These are phyloP conservation scores for Leishmania major DNA, from an alignment of 208 protist species.

Conservation along the genomic window DNA sequence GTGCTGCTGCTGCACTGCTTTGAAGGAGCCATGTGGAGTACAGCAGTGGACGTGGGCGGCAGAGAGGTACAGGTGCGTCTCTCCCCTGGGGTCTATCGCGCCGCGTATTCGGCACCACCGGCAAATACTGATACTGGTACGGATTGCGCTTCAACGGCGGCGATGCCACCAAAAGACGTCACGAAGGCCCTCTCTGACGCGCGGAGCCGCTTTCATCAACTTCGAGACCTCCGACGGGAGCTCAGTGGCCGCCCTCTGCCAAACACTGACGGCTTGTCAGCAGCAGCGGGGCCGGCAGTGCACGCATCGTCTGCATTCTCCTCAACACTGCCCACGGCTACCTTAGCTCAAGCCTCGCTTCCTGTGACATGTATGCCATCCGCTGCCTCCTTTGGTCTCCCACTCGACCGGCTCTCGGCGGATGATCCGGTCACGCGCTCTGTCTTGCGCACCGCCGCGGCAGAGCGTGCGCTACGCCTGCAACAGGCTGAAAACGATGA, in stretches of 20 bases:
- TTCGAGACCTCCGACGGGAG: slow-evolving; percentile 24
- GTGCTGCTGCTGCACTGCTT: neutral
- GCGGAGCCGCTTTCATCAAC: slow-evolving; percentile 26
- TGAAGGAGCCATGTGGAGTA: neutral
- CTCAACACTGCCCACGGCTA: neutral
- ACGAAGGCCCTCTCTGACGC: neutral
- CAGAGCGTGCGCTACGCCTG: slow-evolving; percentile 45
- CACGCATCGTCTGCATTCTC: neutral
- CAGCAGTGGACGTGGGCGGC: neutral
- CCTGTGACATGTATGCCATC: neutral
- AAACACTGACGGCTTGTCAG: neutral
- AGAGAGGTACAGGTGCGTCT: slow-evolving; percentile 1
- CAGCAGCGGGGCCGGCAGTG: neutral
- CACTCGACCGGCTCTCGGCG: slow-evolving; percentile 19
- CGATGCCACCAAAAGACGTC: neutral
- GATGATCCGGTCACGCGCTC: slow-evolving; percentile 18
- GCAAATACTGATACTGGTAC: neutral
- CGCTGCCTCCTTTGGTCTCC: slow-evolving; percentile 10
- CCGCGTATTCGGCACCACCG: neutral
- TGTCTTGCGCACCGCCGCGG: slow-evolving; percentile 36
- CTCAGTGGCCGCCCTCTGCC: slow-evolving; percentile 13
- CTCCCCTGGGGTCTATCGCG: slow-evolving; percentile 4
- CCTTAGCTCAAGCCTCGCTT: neutral
- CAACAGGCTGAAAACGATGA: slow-evolving; percentile 62
- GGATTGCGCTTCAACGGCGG: neutral